A percentile compares a stretch with the other conserved stretches of the same genome.
Evolutionary conservation across 2,329 filamentous ascomycete genomes (phyloP).

Genomic region (Neodidymelliopsis sp.): DNA sequence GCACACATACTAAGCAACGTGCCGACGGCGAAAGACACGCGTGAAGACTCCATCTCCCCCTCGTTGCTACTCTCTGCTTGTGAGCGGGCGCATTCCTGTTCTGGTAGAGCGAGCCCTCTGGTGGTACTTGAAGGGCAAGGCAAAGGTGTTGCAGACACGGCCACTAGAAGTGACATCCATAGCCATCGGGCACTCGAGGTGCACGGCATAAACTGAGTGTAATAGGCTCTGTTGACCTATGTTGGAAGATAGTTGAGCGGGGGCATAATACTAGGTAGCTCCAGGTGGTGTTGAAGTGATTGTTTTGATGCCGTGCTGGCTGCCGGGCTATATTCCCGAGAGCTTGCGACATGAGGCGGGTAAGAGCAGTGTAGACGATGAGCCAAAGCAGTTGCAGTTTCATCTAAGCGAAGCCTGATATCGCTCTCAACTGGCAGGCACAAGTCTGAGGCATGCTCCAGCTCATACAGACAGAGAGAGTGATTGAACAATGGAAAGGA

Average conservation of each 20-base stretch:
- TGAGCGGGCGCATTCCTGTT: neutral
- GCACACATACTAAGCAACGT: slow-evolving; percentile 39
- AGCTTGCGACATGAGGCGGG: too few relatives aligned
- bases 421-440: too few relatives aligned
- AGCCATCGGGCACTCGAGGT: neutral
- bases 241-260: neutral
- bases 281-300: neutral
- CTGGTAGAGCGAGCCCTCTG: neutral
- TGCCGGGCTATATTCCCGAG: too few relatives aligned
- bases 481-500: too few relatives aligned
- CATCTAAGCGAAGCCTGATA: too few relatives aligned
- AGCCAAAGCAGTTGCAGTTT: too few relatives aligned
- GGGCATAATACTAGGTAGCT: slow-evolving; percentile 6
- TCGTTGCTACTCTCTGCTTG: neutral
- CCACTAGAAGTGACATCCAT: neutral
- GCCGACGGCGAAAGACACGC: slow-evolving; percentile 23
- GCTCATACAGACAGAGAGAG: too few relatives aligned
- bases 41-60: slow-evolving; percentile 16
- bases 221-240: neutral
- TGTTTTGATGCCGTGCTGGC: too few relatives aligned
- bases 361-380: too few relatives aligned
- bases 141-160: neutral
- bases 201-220: neutral
- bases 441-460: too few relatives aligned
- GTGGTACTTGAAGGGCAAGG: neutral